These are phyloP conservation scores for Torulaspora indica DNA, from an alignment of 805 yeast genomes.

Conservation along the genomic window DNA sequence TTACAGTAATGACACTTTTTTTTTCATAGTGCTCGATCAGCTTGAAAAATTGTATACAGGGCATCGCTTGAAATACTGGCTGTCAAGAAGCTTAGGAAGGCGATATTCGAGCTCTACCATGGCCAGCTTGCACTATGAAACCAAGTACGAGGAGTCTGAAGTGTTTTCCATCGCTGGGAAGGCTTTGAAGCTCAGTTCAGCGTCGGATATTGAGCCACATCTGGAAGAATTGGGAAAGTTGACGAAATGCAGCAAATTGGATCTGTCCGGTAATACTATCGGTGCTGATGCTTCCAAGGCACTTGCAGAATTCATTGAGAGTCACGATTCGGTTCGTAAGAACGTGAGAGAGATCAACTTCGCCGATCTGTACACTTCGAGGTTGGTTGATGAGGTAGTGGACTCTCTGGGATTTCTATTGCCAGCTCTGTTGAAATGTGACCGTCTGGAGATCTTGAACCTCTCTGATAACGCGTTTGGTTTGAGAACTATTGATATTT, in stretches of 20 bases:
- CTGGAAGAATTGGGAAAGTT: slow-evolving; percentile 49
- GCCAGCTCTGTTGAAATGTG: slow-evolving; percentile 65
- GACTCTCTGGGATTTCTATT: slow-evolving; percentile 67
- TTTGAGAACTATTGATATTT: slow-evolving; percentile 85
- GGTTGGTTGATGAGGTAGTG: slow-evolving; percentile 93
- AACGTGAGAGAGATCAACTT: slow-evolving; percentile 67
- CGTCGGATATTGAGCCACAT: slow-evolving; percentile 67
- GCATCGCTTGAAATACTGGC: too few relatives aligned
- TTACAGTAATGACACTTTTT: slow-evolving; percentile 1
- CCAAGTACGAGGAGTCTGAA: slow-evolving; percentile 43
- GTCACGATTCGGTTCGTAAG: slow-evolving; percentile 36
- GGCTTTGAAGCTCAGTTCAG: slow-evolving; percentile 68
- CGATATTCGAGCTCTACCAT: slow-evolving; percentile 17
- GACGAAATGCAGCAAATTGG: slow-evolving; percentile 48
- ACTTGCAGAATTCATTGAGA: slow-evolving; percentile 52
- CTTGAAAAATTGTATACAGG: background rate
- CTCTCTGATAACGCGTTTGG: slow-evolving; percentile 96
- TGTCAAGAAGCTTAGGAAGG: background rate
- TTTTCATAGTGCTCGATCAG: background rate
- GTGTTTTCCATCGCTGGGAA: slow-evolving; percentile 65
- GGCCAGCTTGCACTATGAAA: slow-evolving; percentile 40
- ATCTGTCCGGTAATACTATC: slow-evolving; percentile 88
- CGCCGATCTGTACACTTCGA: slow-evolving; percentile 91
- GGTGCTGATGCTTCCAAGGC: slow-evolving; percentile 83
- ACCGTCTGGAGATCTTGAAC: slow-evolving; percentile 67